Evolutionary conservation across 2,329 filamentous ascomycete genomes (phyloP), one percentile per base, ranked within the genome.

Genomic region (Plenodomus tracheiphilus): DNA sequence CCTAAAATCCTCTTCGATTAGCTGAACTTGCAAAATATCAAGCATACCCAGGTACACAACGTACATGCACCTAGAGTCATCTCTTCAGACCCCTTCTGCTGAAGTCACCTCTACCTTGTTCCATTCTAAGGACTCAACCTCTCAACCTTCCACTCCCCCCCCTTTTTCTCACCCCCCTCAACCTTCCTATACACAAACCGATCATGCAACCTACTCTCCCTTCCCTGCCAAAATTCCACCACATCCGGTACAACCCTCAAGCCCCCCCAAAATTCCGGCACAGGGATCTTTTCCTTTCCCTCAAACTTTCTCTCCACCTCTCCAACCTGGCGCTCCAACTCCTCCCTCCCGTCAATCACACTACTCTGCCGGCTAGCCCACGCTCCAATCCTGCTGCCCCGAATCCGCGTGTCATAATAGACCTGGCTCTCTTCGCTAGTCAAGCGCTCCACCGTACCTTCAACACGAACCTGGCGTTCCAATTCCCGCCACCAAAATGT

Each of bases 141-240:
- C 62, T 90, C 81, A 60, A 94, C 74, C 65, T 74, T 81, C 88
- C 88, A 92, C 61, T 49, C 46, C 13, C 28, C 36, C 32, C 41
- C 50, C 18, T 46, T 39, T 8, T 41, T 49, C 1, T 34, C 42
- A 25, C 34, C 70, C 11, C 63, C 66, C 37, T 68, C 77, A 41
- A 83, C 79, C 69, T 82, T 85, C 47, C 85, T 84, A 75, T 97
- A 97, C 53, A 86, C 82, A 71, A 99, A 97, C 19, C 94, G 87
- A 79, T 99, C 94, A 75, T 99, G 94, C 72, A 99, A 75, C 51
- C 94, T 81, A 75, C 87, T 96, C 68, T 90, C 83, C 63, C 94
- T 83, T 2, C 94, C 94, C 79, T 97, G 92, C 84, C 94, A 99
- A 71, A 99, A 99, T 80, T 99, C 94, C 41, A 99, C 81, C 62